These are phyloP conservation scores for Epichloe elymi DNA, from an alignment of 2,329 filamentous ascomycete species.

Conservation along the genomic window DNA sequence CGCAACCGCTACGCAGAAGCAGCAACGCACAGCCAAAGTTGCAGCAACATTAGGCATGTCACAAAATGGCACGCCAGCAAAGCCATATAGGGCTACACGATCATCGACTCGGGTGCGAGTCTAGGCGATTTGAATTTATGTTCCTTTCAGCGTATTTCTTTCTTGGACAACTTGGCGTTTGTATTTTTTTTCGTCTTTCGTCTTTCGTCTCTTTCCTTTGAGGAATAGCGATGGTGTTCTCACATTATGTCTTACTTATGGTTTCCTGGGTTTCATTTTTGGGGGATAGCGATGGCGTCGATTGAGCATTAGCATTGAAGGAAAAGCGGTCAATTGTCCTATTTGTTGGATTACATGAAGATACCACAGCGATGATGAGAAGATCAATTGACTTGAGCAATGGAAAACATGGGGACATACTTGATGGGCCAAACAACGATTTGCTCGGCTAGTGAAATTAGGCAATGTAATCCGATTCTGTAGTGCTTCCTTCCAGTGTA, in stretches of 20 bases:
- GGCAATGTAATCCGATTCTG: no score
- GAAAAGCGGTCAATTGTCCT: not conserved
- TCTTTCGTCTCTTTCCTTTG: not conserved
- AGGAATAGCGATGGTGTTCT: not conserved
- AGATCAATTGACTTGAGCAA: not conserved
- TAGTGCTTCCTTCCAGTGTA: no score
- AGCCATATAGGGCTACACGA: slow-evolving; percentile 18
- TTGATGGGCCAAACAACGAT: not conserved
- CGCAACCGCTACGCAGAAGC: slow-evolving; percentile 10
- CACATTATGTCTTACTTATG: not conserved
- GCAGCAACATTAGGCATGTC: slow-evolving; percentile 21
- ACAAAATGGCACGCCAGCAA: slow-evolving; percentile 22
- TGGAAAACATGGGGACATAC: not conserved
- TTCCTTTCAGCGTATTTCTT: not conserved
- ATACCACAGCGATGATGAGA: slow-evolving; percentile 1
- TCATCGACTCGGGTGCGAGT: slow-evolving; percentile 9
- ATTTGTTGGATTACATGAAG: not conserved
- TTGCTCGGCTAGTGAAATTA: not conserved
- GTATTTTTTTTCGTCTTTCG: not conserved
- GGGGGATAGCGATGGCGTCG: slow-evolving; percentile 3
- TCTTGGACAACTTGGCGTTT: not conserved
- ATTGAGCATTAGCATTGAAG: not conserved
- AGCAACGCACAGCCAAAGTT: slow-evolving; percentile 16
- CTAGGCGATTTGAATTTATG: not conserved
- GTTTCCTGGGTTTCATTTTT: not conserved